Evolutionary conservation across 192 early-diverging fungal genomes (phyloP), one percentile per base, ranked within the genome.

Genomic region (Thamnidium elegans): DNA sequence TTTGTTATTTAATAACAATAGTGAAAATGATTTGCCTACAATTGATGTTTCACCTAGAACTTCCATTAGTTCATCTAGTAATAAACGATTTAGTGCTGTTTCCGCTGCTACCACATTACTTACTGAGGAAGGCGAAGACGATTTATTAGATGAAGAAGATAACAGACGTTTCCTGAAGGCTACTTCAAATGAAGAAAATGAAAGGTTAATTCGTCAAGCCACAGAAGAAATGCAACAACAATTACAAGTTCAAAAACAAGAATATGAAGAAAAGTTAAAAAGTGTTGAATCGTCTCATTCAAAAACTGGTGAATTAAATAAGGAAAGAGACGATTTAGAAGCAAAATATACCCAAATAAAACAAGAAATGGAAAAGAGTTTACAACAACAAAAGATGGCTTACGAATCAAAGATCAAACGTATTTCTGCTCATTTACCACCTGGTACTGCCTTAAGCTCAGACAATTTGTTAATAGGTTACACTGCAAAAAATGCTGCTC

Each of bases 361-460:
- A 36, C 80, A 86, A 23, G 79, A 85, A 39, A 81, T 85, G 68
- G 68, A 68, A 59, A 73, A 66, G 45, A 60, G 78, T 20, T 56
- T 85, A n/a, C 81, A 82, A 46, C 53, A 72, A 43, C 85, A 87
- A 68, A 68, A 69, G n/a, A 44, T 75, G 8, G 72, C 65, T n/a
- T 85, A 80, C 53, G 79, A 87, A 64, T 62, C 62, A 42, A 81
- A 80, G 64, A 70, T 83, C 44, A 79, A 80, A 65, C 64, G 77
- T 0, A 53, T 82, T 20, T 75, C 84, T 4, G 47, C 47, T 39
- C 55, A 68, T 36, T 54, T 73, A 31, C 65, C 62, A 7, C 73
- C 53, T 50, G 74, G 47, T 1, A 52, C 47, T 8, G 43, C 58
- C 2, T 48, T 45, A 19, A 50, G 14, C 4, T 62, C 58, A 15